These are phyloP conservation scores for Fomitopsis schrenkii DNA, from an alignment of 1,284 basidiomycete genomes.

Conservation along the genomic window DNA sequence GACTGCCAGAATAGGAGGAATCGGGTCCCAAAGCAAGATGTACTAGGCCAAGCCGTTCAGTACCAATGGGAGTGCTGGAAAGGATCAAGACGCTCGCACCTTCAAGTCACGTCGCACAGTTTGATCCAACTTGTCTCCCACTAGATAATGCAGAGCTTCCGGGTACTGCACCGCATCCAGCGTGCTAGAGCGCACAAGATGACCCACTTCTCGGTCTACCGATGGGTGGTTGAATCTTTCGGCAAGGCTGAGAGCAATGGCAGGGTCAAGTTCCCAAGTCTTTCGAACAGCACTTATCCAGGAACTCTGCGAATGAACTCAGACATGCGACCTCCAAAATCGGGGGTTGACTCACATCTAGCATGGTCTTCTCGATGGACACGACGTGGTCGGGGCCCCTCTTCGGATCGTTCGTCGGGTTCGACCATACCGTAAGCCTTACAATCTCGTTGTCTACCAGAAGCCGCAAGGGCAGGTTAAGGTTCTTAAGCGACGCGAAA, in stretches of 20 bases:
- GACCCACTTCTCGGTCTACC: slow-evolving; percentile 68
- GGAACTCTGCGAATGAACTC: slow-evolving; percentile 41
- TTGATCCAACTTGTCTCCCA: slow-evolving; percentile 68
- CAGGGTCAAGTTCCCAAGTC: slow-evolving; percentile 84
- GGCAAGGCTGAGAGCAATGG: slow-evolving; percentile 79
- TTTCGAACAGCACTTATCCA: slow-evolving; percentile 72
- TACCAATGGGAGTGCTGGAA: background rate
- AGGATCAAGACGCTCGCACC: slow-evolving; percentile 36
- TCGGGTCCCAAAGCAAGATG: slow-evolving; percentile 84
- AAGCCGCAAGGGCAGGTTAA: slow-evolving; percentile 73
- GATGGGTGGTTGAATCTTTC: slow-evolving; percentile 77
- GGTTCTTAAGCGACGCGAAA: slow-evolving; percentile 37
- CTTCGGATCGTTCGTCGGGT: slow-evolving; percentile 76
- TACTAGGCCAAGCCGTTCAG: slow-evolving; percentile 43
- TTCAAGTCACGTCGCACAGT: slow-evolving; percentile 65
- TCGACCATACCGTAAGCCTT: slow-evolving; percentile 87
- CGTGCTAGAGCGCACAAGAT: slow-evolving; percentile 74
- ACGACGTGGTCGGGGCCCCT: slow-evolving; percentile 60
- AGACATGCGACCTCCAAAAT: background rate
- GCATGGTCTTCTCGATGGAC: slow-evolving; percentile 53
- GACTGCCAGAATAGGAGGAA: slow-evolving; percentile 84
- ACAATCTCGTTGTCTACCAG: slow-evolving; percentile 90
- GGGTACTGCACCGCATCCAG: slow-evolving; percentile 70
- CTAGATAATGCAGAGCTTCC: slow-evolving; percentile 77
- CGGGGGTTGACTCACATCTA: slow-evolving; percentile 44